A percentile compares a stretch with the other conserved stretches of the same genome.
phyloP scores from a whole-genome alignment of 257 asterid species.

The Forsythia suspensa region DNA sequence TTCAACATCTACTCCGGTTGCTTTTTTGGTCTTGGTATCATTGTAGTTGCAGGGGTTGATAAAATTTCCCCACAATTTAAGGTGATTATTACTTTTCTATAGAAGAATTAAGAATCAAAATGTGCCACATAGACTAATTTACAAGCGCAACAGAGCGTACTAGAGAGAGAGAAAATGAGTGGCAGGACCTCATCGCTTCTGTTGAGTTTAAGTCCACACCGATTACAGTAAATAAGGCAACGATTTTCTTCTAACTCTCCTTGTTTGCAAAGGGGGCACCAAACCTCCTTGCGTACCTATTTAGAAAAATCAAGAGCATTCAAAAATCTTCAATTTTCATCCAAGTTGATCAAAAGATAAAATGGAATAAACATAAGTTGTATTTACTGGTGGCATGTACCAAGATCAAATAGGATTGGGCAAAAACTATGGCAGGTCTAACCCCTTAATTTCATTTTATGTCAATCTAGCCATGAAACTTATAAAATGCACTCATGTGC shows the following conservation, averaged over 20 bases:
- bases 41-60: neutral
- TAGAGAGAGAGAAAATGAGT: constrained; percentile 20
- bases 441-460: constrained; percentile 7
- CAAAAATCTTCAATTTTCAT: constrained; percentile 11
- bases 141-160: neutral
- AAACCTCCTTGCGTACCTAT: constrained; percentile 61
- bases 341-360: neutral
- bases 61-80: neutral
- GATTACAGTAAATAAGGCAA: constrained; percentile 56
- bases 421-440: neutral
- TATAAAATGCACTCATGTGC: neutral
- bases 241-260: constrained; percentile 65
- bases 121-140: neutral
- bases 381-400: neutral
- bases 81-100: constrained; percentile 14
- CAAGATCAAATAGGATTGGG: constrained; percentile 8
- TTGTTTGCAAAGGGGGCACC: constrained; percentile 95
- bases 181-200: constrained; percentile 68
- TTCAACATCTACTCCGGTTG: neutral
- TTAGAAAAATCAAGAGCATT: constrained; percentile 24
- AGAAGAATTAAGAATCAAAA: neutral
- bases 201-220: constrained; percentile 59
- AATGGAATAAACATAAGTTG: neutral
- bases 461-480: neutral
- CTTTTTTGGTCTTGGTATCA: neutral